Percentiles rank a stretch among this genome's conserved stretches.
phyloP scores from a whole-genome alignment of 192 early-diverging fungal species.

The Backusella sp. region DNA sequence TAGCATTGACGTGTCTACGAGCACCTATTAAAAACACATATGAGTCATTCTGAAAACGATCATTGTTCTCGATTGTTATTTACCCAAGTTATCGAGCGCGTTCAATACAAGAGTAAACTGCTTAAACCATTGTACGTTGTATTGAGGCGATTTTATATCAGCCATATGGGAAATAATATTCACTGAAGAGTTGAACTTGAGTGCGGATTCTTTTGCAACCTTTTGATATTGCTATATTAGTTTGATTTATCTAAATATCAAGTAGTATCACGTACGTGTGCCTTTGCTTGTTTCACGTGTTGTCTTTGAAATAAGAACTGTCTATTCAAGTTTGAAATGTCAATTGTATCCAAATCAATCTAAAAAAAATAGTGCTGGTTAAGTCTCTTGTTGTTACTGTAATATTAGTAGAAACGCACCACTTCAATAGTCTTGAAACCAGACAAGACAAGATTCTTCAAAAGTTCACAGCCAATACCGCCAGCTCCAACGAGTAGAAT shows the following conservation, averaged over 20 bases:
- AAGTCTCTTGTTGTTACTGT: neutral
- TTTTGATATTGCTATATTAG: constrained; percentile 16
- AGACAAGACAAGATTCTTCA: constrained; percentile 90
- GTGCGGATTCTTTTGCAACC: constrained; percentile 82
- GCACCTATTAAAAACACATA: constrained; percentile 64
- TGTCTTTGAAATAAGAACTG: constrained; percentile 97
- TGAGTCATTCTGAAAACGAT: too few species aligned
- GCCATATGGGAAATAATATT: constrained; percentile 77
- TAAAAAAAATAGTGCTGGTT: constrained; percentile 21
- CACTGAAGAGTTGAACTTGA: constrained; percentile 80
- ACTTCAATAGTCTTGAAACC: constrained; percentile 86
- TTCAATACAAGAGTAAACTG: constrained; percentile 91
- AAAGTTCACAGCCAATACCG: constrained; percentile 97
- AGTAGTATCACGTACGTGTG: constrained; percentile 55
- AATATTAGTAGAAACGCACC: constrained; percentile 29
- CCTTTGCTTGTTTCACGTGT: constrained; percentile 93
- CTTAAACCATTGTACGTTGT: constrained; percentile 85
- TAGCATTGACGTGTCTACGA: constrained; percentile 88
- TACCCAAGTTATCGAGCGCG: constrained; percentile 95
- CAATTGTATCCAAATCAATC: constrained; percentile 98
- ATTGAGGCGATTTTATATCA: constrained; percentile 87
- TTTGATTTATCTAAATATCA: neutral
- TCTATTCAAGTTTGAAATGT: constrained; percentile 97
- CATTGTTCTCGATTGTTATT: neutral
- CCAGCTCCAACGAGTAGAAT: constrained; percentile 82